Percentiles rank a stretch among this genome's conserved stretches.
Evolutionary conservation across 2,329 filamentous ascomycete genomes (phyloP).

Genomic region (Xylariaceae sp.): DNA sequence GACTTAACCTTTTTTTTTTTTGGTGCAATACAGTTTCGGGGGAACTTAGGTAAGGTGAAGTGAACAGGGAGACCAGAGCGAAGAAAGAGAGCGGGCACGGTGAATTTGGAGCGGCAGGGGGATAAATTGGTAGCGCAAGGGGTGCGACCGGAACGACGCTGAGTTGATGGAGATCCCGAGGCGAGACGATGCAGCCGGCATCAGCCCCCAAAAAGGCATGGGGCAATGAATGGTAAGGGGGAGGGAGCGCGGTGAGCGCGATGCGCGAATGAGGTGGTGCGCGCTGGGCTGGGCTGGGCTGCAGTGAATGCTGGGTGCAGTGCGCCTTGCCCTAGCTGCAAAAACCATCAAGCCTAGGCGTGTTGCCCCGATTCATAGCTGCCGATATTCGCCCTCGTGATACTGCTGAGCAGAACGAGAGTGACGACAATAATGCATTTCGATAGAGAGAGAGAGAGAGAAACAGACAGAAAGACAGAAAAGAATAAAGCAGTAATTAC

Average conservation of each 20-base stretch:
- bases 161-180: constrained; percentile 36
- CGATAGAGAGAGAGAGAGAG: constrained; percentile 7
- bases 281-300: constrained; percentile 18
- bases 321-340: constrained; percentile 31
- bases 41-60: neutral
- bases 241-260: neutral
- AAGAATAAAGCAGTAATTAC: constrained; percentile 6
- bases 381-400: constrained; percentile 10
- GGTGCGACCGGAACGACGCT: constrained; percentile 17
- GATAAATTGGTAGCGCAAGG: constrained; percentile 20
- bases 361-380: constrained; percentile 19
- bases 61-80: neutral
- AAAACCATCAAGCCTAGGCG: constrained; percentile 15
- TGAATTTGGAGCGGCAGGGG: constrained; percentile 15
- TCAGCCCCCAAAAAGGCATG: constrained; percentile 25
- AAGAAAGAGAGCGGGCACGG: constrained; percentile 2
- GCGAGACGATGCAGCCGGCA: constrained; percentile 37
- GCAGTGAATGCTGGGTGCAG: constrained; percentile 18
- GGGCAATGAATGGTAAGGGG: neutral
- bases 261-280: neutral
- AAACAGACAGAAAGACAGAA: constrained; percentile 11
- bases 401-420: neutral
- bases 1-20: neutral
- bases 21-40: neutral
- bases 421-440: neutral